These are phyloP conservation scores for Elongisporangium senticosum DNA, from an alignment of 352 stramenopile species.

Conservation along the genomic window DNA sequence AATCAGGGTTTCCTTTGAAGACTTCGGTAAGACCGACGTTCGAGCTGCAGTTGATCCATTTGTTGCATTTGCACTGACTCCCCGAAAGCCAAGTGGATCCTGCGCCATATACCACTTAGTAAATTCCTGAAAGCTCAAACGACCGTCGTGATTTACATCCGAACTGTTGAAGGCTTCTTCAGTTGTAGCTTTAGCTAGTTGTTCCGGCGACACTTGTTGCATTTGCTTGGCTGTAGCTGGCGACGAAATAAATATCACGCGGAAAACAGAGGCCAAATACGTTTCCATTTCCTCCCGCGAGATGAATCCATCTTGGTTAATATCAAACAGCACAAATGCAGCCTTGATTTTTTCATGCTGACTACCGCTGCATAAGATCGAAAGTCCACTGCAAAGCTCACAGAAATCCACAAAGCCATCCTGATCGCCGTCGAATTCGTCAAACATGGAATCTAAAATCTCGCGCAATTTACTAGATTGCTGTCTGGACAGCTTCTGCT, in stretches of 20 bases:
- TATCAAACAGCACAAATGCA: slow-evolving; percentile 83
- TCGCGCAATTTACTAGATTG: slow-evolving; percentile 33
- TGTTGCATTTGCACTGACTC: not conserved
- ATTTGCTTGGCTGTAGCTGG: slow-evolving; percentile 34
- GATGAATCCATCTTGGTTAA: slow-evolving; percentile 85
- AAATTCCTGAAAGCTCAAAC: slow-evolving; percentile 80
- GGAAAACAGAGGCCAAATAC: slow-evolving; percentile 81
- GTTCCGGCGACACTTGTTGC: slow-evolving; percentile 47
- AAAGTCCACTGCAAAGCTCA: slow-evolving; percentile 79
- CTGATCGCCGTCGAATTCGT: slow-evolving; percentile 68
- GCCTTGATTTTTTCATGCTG: slow-evolving; percentile 79
- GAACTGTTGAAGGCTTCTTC: slow-evolving; percentile 54
- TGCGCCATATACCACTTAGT: slow-evolving; percentile 74
- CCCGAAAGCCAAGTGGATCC: slow-evolving; percentile 2
- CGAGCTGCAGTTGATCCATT: not conserved
- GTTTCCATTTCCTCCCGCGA: slow-evolving; percentile 80
- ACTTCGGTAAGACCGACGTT: slow-evolving; percentile 12
- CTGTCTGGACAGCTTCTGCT: slow-evolving; percentile 16
- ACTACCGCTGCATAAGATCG: slow-evolving; percentile 68
- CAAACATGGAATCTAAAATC: slow-evolving; percentile 66
- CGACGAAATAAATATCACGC: slow-evolving; percentile 73
- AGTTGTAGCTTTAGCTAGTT: slow-evolving; percentile 68
- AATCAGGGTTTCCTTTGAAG: slow-evolving; percentile 43
- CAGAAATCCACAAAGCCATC: slow-evolving; percentile 85
- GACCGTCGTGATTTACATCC: slow-evolving; percentile 60